These are phyloP conservation scores for Cornus florida DNA, from an alignment of 148 eudicot species.

Conservation along the genomic window DNA sequence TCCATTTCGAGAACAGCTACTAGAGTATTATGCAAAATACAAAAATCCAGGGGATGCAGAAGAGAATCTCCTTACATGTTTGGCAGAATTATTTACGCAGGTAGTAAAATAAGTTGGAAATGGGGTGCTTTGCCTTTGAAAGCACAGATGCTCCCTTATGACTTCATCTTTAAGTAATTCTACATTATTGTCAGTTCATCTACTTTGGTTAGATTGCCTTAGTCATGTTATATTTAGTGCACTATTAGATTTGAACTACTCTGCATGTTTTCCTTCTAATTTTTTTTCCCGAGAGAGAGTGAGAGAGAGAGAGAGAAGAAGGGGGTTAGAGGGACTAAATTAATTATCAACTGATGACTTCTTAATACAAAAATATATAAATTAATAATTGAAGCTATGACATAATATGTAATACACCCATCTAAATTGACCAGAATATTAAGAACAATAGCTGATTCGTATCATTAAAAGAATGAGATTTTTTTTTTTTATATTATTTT, in stretches of 20 bases:
- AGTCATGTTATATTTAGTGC: background rate
- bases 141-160: background rate
- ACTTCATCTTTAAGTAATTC: background rate
- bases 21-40: slow-evolving; percentile 73
- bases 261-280: too few species aligned
- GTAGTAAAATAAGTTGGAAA: slow-evolving; percentile 27
- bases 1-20: slow-evolving; percentile 79
- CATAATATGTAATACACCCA: too few species aligned
- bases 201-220: background rate
- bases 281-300: background rate
- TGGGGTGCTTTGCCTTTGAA: slow-evolving; percentile 6
- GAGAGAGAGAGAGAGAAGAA: too few species aligned
- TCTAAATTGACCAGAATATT: too few species aligned
- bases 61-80: slow-evolving; percentile 76
- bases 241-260: background rate
- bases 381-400: too few species aligned
- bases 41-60: slow-evolving; percentile 65
- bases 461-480: too few species aligned
- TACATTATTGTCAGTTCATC: background rate
- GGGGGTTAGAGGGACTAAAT: too few species aligned
- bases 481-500: too few species aligned
- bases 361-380: background rate
- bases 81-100: slow-evolving; percentile 86
- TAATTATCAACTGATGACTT: background rate
- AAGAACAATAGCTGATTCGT: too few species aligned